These are phyloP conservation scores for Salix purpurea DNA, from an alignment of 345 rosid genomes.

Conservation along the genomic window DNA sequence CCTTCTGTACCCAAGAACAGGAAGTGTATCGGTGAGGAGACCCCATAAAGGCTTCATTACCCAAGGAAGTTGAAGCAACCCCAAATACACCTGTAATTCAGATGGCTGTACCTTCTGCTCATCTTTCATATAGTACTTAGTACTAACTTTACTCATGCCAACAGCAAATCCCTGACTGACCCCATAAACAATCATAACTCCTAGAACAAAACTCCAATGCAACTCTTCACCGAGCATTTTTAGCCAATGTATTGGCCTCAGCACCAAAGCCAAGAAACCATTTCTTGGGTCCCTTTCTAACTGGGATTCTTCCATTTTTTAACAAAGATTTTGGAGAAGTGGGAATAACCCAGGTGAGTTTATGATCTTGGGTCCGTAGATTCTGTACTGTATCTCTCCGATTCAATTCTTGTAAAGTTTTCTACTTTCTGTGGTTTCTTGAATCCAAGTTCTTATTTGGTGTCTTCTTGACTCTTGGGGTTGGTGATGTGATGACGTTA, in stretches of 20 bases:
- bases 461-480: neutral
- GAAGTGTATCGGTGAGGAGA: constrained; percentile 57
- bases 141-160: constrained; percentile 49
- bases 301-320: constrained; percentile 7
- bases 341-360: neutral
- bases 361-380: neutral
- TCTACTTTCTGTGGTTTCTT: neutral
- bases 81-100: constrained; percentile 48
- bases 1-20: constrained; percentile 51
- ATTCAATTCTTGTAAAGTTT: too few relatives aligned
- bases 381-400: neutral
- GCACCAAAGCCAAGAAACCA: neutral
- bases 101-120: constrained; percentile 69
- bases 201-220: constrained; percentile 69
- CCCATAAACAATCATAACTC: constrained; percentile 59
- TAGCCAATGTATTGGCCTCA: constrained; percentile 44
- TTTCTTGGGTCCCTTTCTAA: neutral
- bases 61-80: constrained; percentile 59
- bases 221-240: constrained; percentile 44
- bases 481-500: too few relatives aligned
- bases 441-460: neutral
- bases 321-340: too few relatives aligned
- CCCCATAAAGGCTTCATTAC: constrained; percentile 75
- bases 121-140: constrained; percentile 69
- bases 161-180: constrained; percentile 61